A percentile compares a stretch with the other conserved stretches of the same genome.
These are phyloP conservation scores for Aspergillus brasiliensis DNA, from an alignment of 2,329 filamentous ascomycete genomes.

Conservation along the genomic window DNA sequence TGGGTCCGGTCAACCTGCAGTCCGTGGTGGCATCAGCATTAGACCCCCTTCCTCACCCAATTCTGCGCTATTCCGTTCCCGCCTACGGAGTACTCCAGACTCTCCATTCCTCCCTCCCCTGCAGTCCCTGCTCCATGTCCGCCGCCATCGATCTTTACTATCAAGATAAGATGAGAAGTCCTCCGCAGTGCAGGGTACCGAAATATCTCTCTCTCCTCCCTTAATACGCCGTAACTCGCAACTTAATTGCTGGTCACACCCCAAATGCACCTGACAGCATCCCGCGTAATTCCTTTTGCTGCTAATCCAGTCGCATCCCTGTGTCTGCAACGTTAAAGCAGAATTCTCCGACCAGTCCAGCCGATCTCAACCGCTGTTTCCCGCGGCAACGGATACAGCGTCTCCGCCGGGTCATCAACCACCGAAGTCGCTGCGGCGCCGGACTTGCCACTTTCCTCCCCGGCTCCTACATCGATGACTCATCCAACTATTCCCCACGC, in stretches of 20 bases:
- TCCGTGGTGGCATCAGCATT: not conserved
- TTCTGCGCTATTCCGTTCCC: not conserved
- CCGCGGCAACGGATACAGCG: slow-evolving; percentile 17
- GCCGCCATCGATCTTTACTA: too few species aligned
- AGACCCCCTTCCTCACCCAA: not conserved
- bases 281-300: not conserved
- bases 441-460: slow-evolving; percentile 3
- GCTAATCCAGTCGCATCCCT: not conserved
- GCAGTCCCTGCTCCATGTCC: too few species aligned
- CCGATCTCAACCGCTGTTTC: slow-evolving; percentile 18
- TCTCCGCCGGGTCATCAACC: slow-evolving; percentile 10
- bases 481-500: not conserved
- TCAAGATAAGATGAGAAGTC: too few species aligned
- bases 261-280: not conserved
- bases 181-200: too few species aligned
- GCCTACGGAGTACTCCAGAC: not conserved
- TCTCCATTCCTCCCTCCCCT: not conserved
- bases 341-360: not conserved
- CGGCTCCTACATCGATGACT: not conserved
- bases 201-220: too few species aligned
- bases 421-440: slow-evolving; percentile 16
- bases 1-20: not conserved
- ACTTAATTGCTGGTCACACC: not conserved
- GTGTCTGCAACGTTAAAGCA: not conserved
- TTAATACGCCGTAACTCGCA: too few species aligned